Evolutionary conservation across 495 filamentous ascomycete genomes (phyloP).

Genomic region (Pseudomonodictys pantanalensis): DNA sequence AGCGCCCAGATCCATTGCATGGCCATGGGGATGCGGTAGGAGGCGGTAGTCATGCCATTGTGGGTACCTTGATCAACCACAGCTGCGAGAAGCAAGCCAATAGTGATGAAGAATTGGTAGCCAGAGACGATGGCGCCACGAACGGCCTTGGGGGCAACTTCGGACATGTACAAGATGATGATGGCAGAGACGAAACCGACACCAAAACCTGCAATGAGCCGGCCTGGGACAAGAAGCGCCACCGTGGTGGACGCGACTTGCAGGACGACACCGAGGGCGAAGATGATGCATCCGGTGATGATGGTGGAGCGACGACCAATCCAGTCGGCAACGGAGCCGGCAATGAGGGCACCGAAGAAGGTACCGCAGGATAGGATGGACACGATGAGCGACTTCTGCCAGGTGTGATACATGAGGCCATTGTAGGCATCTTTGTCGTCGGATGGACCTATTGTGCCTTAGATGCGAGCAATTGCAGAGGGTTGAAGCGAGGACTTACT

Average conservation of each 20-base stretch:
- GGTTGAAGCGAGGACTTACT: neutral
- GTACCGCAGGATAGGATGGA: slow-evolving; percentile 45
- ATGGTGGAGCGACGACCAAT: slow-evolving; percentile 43
- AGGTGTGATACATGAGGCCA: slow-evolving; percentile 18
- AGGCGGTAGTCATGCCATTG: slow-evolving; percentile 56
- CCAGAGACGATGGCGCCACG: slow-evolving; percentile 77
- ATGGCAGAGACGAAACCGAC: slow-evolving; percentile 79
- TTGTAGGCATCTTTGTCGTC: slow-evolving; percentile 14
- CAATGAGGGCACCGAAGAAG: slow-evolving; percentile 45
- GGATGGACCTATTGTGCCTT: neutral
- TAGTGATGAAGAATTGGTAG: slow-evolving; percentile 81
- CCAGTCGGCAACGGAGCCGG: slow-evolving; percentile 41
- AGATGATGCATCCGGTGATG: slow-evolving; percentile 42
- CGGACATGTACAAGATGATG: slow-evolving; percentile 72
- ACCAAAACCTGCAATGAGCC: slow-evolving; percentile 77
- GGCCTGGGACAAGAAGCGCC: slow-evolving; percentile 69
- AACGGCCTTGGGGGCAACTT: slow-evolving; percentile 76
- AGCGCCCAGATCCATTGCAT: slow-evolving; percentile 78
- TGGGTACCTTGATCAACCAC: slow-evolving; percentile 72
- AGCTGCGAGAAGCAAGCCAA: slow-evolving; percentile 74
- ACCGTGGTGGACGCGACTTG: slow-evolving; percentile 50
- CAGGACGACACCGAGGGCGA: slow-evolving; percentile 41
- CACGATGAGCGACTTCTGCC: slow-evolving; percentile 52
- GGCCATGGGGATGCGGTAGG: slow-evolving; percentile 78
- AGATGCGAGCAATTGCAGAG: neutral